These are phyloP conservation scores for Claviceps africana DNA, from an alignment of 2,329 filamentous ascomycete species.

Conservation along the genomic window DNA sequence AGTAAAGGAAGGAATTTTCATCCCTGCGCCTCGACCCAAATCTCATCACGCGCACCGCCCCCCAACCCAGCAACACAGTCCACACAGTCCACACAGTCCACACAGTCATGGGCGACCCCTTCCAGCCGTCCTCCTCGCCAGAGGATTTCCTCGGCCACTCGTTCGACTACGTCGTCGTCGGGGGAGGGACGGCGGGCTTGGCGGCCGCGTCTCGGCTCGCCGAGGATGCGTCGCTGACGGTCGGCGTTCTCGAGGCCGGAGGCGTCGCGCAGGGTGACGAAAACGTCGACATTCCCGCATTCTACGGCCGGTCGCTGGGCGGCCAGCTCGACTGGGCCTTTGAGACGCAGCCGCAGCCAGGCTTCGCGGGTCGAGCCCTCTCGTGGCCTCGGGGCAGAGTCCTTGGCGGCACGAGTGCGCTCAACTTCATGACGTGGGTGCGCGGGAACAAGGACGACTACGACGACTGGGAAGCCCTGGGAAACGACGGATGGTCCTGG, in stretches of 20 bases:
- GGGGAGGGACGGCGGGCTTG: conserved; percentile 42
- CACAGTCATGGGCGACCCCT: background rate
- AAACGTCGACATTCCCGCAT: conserved; percentile 25
- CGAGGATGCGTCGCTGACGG: conserved; percentile 17
- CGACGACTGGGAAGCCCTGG: conserved; percentile 42
- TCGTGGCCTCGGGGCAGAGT: conserved; percentile 32
- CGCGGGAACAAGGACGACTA: conserved; percentile 33
- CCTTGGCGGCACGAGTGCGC: conserved; percentile 47
- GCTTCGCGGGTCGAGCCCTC: conserved; percentile 24
- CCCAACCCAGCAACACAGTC: background rate
- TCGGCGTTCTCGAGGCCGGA: conserved; percentile 21
- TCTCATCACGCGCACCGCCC: background rate
- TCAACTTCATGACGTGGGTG: conserved; percentile 45
- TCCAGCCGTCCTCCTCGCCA: background rate
- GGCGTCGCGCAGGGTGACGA: conserved; percentile 15
- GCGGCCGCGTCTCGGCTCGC: conserved; percentile 33
- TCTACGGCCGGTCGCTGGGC: conserved; percentile 22
- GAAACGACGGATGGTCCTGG: conserved; percentile 47
- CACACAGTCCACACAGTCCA: background rate
- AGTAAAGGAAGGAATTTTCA: background rate
- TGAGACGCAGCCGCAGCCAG: conserved; percentile 23
- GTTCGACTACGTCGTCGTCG: conserved; percentile 30
- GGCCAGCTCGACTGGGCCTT: conserved; percentile 28
- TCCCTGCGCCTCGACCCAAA: background rate
- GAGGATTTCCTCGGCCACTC: conserved; percentile 12